A percentile compares a stretch with the other conserved stretches of the same genome.
Conservation (phyloP, 2,329 filamentous ascomycete genomes). For the Paecilomyces sp. region DNA sequence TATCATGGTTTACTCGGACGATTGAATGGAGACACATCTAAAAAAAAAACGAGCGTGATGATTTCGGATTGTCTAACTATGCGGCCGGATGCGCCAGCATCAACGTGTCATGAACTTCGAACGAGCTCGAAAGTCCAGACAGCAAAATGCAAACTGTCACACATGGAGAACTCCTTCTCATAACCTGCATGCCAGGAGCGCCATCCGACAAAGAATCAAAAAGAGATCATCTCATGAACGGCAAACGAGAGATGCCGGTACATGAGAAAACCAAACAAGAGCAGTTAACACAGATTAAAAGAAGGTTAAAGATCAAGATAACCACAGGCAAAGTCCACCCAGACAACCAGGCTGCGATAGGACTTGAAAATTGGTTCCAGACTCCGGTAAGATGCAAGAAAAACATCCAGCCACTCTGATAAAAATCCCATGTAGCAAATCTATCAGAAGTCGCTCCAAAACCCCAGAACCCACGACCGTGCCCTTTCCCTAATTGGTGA, state of each 20-base stretch:
- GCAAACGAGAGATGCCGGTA: neutral
- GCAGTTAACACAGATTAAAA: neutral
- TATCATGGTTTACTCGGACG: neutral
- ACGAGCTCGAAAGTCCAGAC: neutral
- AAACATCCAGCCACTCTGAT: slow-evolving; percentile 4
- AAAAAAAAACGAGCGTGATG: neutral
- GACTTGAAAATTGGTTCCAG: slow-evolving; percentile 9
- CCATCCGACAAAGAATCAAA: slow-evolving; percentile 1
- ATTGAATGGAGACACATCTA: neutral
- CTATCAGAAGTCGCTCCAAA: slow-evolving; percentile 7
- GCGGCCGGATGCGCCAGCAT: neutral
- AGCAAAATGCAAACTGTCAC: neutral
- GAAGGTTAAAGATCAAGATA: neutral
- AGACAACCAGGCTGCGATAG: slow-evolving; percentile 8
- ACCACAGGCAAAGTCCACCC: slow-evolving; percentile 5
- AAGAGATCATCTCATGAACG: slow-evolving; percentile 3
- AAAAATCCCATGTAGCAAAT: neutral
- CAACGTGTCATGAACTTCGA: neutral
- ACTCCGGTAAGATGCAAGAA: slow-evolving; percentile 20
- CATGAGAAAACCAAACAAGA: neutral
- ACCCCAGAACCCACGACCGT: slow-evolving; percentile 7
- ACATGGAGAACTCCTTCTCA: neutral
- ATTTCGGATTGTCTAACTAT: neutral
- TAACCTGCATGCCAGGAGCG: neutral
- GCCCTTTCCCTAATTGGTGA: neutral